A percentile compares a stretch with the other conserved stretches of the same genome.
phyloP scores from a whole-genome alignment of 2,329 filamentous ascomycete genomes.

The Hypoxylon sp. region DNA sequence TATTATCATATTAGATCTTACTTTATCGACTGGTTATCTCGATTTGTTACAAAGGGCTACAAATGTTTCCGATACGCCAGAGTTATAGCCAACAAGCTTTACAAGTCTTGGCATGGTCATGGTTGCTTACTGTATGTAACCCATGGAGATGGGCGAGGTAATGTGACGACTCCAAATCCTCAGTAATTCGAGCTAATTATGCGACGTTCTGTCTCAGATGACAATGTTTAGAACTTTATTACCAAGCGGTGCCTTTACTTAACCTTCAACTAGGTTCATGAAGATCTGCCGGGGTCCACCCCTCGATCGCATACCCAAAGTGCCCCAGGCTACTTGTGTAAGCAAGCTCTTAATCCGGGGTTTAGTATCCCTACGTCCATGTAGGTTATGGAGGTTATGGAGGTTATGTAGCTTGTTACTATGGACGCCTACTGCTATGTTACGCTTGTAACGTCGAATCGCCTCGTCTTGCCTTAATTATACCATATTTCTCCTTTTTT shows the following conservation, averaged over 20 bases:
- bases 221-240: constrained; percentile 38
- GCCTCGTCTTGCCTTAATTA: constrained; percentile 26
- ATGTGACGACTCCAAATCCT: constrained; percentile 45
- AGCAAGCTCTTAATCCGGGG: constrained; percentile 19
- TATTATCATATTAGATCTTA: constrained; percentile 5
- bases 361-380: constrained; percentile 1
- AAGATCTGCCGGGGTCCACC: constrained; percentile 40
- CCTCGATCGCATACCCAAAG: constrained; percentile 21
- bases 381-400: background rate
- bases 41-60: constrained; percentile 22
- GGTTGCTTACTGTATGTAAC: constrained; percentile 49
- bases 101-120: constrained; percentile 43
- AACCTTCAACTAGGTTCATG: constrained; percentile 28
- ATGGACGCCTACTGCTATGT: constrained; percentile 22
- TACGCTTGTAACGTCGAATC: constrained; percentile 38
- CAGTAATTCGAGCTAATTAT: constrained; percentile 42
- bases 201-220: constrained; percentile 41
- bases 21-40: constrained; percentile 37
- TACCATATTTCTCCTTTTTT: constrained; percentile 8
- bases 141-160: constrained; percentile 40
- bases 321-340: constrained; percentile 21
- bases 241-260: constrained; percentile 40
- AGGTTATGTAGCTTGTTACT: constrained; percentile 19
- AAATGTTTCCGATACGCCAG: constrained; percentile 34
- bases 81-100: constrained; percentile 41